A percentile compares a stretch with the other conserved stretches of the same genome.
Conservation (phyloP, 805 yeast genomes). For the Pachysolen tannophilus region DNA sequence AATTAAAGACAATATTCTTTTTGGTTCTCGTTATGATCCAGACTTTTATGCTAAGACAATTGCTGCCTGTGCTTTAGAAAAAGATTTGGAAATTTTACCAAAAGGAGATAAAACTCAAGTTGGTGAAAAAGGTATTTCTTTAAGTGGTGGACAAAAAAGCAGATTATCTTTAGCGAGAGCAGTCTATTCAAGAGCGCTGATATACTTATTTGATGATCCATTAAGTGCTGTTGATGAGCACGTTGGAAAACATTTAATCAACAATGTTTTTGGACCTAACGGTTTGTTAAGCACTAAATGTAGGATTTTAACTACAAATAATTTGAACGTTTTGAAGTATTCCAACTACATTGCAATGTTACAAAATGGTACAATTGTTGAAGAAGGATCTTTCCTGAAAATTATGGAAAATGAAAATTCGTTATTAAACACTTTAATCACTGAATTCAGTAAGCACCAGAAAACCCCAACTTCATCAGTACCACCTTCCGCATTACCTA, state of each 20-base stretch:
- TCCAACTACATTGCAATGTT: constrained; percentile 68
- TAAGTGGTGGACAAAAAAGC: constrained; percentile 96
- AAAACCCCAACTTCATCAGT: constrained; percentile 12
- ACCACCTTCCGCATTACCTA: constrained; percentile 12
- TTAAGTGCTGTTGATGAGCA: constrained; percentile 95
- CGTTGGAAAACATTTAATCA: constrained; percentile 78
- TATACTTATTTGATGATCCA: constrained; percentile 83
- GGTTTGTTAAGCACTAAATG: constrained; percentile 74
- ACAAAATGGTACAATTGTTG: constrained; percentile 57
- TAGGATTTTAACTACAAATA: constrained; percentile 78
- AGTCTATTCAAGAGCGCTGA: constrained; percentile 85
- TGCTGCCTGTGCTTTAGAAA: constrained; percentile 77
- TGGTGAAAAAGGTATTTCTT: constrained; percentile 92
- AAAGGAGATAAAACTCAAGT: constrained; percentile 85
- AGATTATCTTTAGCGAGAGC: constrained; percentile 89
- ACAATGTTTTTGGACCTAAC: constrained; percentile 71
- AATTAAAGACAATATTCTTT: constrained; percentile 78
- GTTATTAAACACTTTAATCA: constrained; percentile 44
- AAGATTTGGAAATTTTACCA: constrained; percentile 69
- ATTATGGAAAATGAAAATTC: constrained; percentile 38
- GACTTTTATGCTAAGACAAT: constrained; percentile 72
- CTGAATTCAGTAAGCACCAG: constrained; percentile 52
- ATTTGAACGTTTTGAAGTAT: constrained; percentile 69
- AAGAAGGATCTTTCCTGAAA: constrained; percentile 54
- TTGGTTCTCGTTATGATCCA: constrained; percentile 77